A percentile compares a stretch with the other conserved stretches of the same genome.
Conservation (phyloP, 768 basidiomycete species). For the Russula sp. region DNA sequence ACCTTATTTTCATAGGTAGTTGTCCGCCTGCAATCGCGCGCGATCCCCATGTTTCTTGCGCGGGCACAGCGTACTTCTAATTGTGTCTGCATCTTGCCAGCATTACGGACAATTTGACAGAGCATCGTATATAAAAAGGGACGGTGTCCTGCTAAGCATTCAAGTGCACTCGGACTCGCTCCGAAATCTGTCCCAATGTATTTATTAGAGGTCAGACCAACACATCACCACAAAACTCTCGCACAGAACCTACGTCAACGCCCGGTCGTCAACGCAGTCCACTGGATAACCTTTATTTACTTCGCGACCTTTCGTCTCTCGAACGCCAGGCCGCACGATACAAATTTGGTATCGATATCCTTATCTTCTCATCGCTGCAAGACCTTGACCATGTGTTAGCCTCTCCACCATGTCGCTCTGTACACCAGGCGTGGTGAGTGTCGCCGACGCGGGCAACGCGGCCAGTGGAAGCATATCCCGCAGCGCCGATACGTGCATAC, state of each 20-base stretch:
- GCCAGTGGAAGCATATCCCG: too few relatives aligned
- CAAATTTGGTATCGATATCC: constrained; percentile 19
- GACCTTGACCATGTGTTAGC: not conserved
- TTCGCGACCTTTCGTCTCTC: not conserved
- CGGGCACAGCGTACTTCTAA: constrained; percentile 43
- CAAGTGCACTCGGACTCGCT: too few relatives aligned
- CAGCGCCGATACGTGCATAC: constrained; percentile 30
- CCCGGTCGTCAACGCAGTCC: not conserved
- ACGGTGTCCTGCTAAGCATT: too few relatives aligned
- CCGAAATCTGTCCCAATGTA: too few relatives aligned
- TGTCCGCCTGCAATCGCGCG: constrained; percentile 44
- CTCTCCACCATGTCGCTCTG: not conserved
- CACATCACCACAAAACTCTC: too few relatives aligned
- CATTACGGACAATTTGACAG: constrained; percentile 66
- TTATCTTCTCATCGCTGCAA: constrained; percentile 28
- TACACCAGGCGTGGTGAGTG: constrained; percentile 27
- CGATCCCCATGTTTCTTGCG: constrained; percentile 40
- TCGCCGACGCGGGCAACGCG: too few relatives aligned
- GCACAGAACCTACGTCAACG: not conserved
- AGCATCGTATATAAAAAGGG: constrained; percentile 56
- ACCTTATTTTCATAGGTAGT: constrained; percentile 28
- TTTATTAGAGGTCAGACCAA: too few relatives aligned
- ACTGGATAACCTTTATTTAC: not conserved
- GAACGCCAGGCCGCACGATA: constrained; percentile 24
- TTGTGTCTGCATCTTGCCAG: constrained; percentile 37